A percentile compares a stretch with the other conserved stretches of the same genome.
Evolutionary conservation across 129 eudicot genomes (phyloP).

Genomic region (Chrysanthemum makinoi): DNA sequence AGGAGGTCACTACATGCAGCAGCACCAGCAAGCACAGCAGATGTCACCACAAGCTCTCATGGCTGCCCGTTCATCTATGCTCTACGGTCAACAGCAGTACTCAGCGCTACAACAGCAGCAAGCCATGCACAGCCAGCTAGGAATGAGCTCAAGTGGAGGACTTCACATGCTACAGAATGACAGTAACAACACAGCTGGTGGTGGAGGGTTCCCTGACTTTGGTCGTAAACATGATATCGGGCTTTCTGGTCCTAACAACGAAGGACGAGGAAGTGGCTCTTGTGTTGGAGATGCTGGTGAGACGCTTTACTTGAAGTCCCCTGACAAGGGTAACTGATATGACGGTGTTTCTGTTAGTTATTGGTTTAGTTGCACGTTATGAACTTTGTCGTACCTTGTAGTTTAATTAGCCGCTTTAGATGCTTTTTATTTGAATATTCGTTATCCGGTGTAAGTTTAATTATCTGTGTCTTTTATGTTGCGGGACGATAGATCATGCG

Average conservation of each 20-base stretch:
- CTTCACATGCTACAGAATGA: conserved; percentile 9
- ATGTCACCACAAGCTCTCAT: conserved; percentile 69
- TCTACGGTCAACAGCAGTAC: conserved; percentile 64
- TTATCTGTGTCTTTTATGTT: conserved; percentile 8
- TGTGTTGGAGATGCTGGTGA: conserved; percentile 19
- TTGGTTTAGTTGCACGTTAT: not conserved
- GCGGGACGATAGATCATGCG: conserved; percentile 9
- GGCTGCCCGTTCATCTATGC: conserved; percentile 75
- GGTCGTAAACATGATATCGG: conserved; percentile 14
- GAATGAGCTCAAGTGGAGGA: conserved; percentile 16
- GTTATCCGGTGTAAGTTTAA: not conserved
- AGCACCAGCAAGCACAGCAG: conserved; percentile 74
- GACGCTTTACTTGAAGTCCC: conserved; percentile 18
- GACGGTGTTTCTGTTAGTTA: not conserved
- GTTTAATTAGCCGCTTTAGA: conserved; percentile 14
- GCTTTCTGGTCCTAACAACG: not conserved
- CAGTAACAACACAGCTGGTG: not conserved
- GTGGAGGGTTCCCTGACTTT: conserved; percentile 14
- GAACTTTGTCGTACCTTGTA: conserved; percentile 6
- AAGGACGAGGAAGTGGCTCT: conserved; percentile 13
- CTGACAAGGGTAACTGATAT: conserved; percentile 15
- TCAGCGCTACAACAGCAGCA: conserved; percentile 67
- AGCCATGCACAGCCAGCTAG: conserved; percentile 24
- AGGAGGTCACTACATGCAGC: conserved; percentile 80
- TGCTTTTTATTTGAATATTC: conserved; percentile 4